Conservation (phyloP, 345 rosid species). For the Gossypium raimondii region DNA sequence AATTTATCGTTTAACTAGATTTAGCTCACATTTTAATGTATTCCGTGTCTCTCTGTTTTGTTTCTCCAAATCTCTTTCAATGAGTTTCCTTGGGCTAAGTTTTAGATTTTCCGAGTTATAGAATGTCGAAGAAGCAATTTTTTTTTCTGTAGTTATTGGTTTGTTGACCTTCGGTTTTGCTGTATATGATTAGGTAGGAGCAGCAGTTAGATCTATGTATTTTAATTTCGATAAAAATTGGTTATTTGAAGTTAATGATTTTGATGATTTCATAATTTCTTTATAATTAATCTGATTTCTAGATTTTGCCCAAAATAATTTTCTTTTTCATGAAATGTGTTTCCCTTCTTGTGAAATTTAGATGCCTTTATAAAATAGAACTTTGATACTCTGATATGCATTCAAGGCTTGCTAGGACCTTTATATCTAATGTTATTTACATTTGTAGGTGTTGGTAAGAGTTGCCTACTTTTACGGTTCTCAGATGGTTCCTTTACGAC, state of each 20-base stretch:
- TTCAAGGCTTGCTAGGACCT: not conserved
- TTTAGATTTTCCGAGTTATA: not conserved
- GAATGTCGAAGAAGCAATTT: not conserved
- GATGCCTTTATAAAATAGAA: not conserved
- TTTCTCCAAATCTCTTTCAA: not conserved
- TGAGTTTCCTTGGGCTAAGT: not conserved
- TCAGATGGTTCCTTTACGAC: conserved; percentile 80
- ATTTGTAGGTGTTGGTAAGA: conserved; percentile 52
- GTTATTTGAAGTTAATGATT: not conserved
- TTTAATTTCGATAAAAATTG: not conserved
- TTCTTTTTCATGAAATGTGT: not conserved
- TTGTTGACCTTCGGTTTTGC: not conserved
- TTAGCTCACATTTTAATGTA: not conserved
- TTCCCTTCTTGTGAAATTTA: not conserved
- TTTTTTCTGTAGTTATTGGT: not conserved
- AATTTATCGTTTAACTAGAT: not conserved
- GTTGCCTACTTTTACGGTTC: conserved; percentile 72
- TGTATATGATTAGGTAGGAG: not conserved
- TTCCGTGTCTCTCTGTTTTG: not conserved
- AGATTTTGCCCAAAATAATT: conserved; percentile 3
- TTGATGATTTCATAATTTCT: not conserved
- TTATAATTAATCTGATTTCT: conserved; percentile 3
- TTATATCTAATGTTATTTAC: not conserved
- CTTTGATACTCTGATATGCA: not conserved
- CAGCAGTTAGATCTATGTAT: not conserved